Percentiles rank a stretch among this genome's conserved stretches.
Conservation (phyloP, 805 yeast genomes). For the Spathaspora arborariae region DNA sequence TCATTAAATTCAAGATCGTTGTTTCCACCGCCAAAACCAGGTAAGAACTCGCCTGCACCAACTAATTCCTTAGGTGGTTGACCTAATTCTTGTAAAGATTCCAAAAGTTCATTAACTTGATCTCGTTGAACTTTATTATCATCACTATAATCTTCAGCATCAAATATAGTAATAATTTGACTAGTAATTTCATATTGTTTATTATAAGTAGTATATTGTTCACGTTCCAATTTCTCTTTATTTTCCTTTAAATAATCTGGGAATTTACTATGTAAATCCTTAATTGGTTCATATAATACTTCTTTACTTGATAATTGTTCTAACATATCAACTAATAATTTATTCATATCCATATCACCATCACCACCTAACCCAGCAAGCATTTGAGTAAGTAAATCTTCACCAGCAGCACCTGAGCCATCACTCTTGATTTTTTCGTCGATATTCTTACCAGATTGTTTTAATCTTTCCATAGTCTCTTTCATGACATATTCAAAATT, state of each 20-base stretch:
- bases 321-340: conserved; percentile 67
- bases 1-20: conserved; percentile 45
- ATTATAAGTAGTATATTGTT: conserved; percentile 49
- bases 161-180: conserved; percentile 63
- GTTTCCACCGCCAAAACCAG: conserved; percentile 32
- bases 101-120: conserved; percentile 55
- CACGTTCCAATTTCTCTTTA: conserved; percentile 37
- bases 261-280: conserved; percentile 70
- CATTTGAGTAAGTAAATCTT: conserved; percentile 62
- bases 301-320: conserved; percentile 81
- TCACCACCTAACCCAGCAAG: conserved; percentile 43
- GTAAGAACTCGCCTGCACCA: conserved; percentile 46
- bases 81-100: conserved; percentile 68
- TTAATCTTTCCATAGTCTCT: conserved; percentile 74
- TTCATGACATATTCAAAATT: conserved; percentile 73
- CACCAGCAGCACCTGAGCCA: conserved; percentile 32
- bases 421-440: conserved; percentile 56
- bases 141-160: conserved; percentile 59
- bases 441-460: conserved; percentile 68
- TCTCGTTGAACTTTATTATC: conserved; percentile 40
- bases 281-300: conserved; percentile 83
- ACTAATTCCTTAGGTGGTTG: conserved; percentile 77
- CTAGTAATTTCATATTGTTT: conserved; percentile 60
- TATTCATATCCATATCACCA: conserved; percentile 55
- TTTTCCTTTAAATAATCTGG: conserved; percentile 65